Conservation (phyloP, 1,284 basidiomycete species). For the Phylloboletellus chloephorus region DNA sequence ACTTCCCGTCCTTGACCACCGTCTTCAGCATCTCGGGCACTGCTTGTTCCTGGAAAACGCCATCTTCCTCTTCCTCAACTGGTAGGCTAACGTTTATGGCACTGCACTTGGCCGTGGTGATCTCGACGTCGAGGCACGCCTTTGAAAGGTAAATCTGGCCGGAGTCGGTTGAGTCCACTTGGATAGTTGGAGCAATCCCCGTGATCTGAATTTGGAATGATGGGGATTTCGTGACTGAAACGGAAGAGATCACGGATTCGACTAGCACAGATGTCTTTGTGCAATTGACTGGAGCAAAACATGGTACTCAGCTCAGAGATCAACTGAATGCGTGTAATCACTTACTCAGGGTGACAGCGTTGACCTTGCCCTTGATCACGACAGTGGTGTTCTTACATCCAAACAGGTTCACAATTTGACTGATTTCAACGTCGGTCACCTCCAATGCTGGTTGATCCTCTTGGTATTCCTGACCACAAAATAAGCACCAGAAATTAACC, state of each 20-base stretch:
- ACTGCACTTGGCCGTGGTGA: slow-evolving; percentile 94
- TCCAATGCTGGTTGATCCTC: slow-evolving; percentile 77
- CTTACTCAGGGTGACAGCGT: slow-evolving; percentile 86
- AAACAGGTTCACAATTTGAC: slow-evolving; percentile 87
- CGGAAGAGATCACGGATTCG: slow-evolving; percentile 86
- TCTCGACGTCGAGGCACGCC: slow-evolving; percentile 74
- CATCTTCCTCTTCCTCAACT: slow-evolving; percentile 83
- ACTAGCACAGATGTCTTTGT: slow-evolving; percentile 85
- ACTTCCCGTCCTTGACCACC: slow-evolving; percentile 75
- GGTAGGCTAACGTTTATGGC: slow-evolving; percentile 91
- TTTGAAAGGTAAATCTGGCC: slow-evolving; percentile 94
- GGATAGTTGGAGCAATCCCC: slow-evolving; percentile 85
- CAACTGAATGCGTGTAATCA: slow-evolving; percentile 9
- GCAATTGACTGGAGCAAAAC: slow-evolving; percentile 67
- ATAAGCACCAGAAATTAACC: slow-evolving; percentile 5
- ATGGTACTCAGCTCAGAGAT: slow-evolving; percentile 5
- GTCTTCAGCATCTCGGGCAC: slow-evolving; percentile 97
- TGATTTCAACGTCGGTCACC: slow-evolving; percentile 76
- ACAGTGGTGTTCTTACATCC: slow-evolving; percentile 90
- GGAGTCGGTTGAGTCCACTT: slow-evolving; percentile 91
- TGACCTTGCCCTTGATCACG: slow-evolving; percentile 90
- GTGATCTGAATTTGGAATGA: slow-evolving; percentile 93
- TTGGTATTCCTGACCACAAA: slow-evolving; percentile 73
- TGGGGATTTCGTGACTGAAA: slow-evolving; percentile 86
- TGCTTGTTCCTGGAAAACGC: slow-evolving; percentile 85